Base-by-base conservation (phyloP, 768 basidiomycete genomes). In the Trametes elegans region DNA sequence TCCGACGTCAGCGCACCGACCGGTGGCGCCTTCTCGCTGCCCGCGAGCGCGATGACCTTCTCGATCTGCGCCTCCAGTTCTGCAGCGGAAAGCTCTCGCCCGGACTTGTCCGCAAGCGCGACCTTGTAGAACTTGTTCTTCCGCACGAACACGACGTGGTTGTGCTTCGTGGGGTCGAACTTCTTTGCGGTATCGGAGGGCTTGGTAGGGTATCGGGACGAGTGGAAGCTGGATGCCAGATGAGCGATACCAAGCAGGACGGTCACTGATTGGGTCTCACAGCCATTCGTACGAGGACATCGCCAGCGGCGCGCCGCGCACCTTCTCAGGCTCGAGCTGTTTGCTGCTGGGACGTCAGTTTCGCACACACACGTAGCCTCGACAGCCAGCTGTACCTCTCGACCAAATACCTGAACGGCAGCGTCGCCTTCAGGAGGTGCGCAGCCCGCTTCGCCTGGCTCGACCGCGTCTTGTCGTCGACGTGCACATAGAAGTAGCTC, bases 271-370 rank as follows among this genome's bases (percentile, higher is more conserved):
- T n/a, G n/a, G n/a, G n/a, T n/a, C 85, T 71, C 62, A 87, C 78
- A 98, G 78, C 87, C 93, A 96, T 69, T 93, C 87, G 80, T 96
- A 97, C n/a, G 92, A 92, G 0, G 76, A 77, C 92, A 96, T 97
- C 71, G 88, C 88, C 7, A 98, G 76, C 2, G 97, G 93, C 14
- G 75, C 75, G 21, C 81, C 85, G 52, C 81, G 80, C 21, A 88
- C 80, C 70, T 83, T 93, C 65, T 99, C 96, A 1, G 96, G 95
- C 69, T 93, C 92, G 21, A 98, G 79, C 41, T 79, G 75, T 55
- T 87, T 80, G 59, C 64, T 64, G 28, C n/a, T 16, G 5, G n/a
- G 19, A 19, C 18, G n/a, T 28, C 14, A 35, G 35, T n/a, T 31
- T 48, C 19, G 46, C 8, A 7, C 18, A 4, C 32, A 8, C 14